Evolutionary conservation across 345 rosid species (phyloP).

Genomic region (Heritiera fomes): DNA sequence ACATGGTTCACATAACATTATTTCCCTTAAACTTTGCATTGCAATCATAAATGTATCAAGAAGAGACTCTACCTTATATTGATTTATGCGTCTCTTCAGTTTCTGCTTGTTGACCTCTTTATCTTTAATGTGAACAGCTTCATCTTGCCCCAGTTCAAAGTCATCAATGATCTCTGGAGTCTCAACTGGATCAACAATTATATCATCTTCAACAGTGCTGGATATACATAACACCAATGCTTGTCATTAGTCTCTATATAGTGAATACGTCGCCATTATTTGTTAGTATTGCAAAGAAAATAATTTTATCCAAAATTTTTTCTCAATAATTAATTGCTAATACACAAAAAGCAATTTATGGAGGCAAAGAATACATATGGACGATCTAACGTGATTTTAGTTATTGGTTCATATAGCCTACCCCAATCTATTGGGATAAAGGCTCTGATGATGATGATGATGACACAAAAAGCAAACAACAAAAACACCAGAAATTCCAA

Average conservation of each 20-base stretch:
- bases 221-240: neutral
- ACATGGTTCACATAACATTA: neutral
- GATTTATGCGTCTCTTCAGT: conserved; percentile 66
- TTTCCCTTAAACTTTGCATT: neutral
- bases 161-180: conserved; percentile 86
- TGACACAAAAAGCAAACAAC: neutral
- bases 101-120: conserved; percentile 85
- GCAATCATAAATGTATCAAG: neutral
- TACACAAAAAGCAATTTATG: neutral
- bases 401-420: no score
- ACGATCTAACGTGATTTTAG: no score
- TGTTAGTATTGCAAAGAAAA: neutral
- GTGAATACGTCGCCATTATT: neutral
- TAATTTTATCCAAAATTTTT: neutral
- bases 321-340: neutral
- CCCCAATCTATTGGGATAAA: no score
- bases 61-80: conserved; percentile 59
- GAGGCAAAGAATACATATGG: no score
- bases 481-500: neutral
- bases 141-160: conserved; percentile 88
- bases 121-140: conserved; percentile 81
- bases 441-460: no score
- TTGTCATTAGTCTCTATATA: neutral
- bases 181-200: conserved; percentile 75
- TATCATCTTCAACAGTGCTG: conserved; percentile 85